phyloP scores from a whole-genome alignment of 108 stramenopile species.

The Discostella pseudostelligera region DNA sequence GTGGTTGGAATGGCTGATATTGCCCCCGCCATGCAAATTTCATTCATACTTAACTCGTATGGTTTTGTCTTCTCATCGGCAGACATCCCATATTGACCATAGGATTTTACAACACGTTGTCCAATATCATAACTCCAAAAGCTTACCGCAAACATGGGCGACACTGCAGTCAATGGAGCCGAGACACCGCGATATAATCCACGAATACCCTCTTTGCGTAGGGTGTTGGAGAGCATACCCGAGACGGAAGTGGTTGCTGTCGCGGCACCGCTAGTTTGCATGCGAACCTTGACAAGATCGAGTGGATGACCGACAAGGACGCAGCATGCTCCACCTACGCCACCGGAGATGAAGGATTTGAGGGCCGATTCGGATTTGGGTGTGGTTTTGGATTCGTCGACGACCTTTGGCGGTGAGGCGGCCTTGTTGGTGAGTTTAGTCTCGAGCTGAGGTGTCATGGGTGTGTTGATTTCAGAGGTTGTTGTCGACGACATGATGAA shows the following conservation, averaged over 20 bases:
- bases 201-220: conserved; percentile 65
- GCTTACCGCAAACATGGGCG: conserved; percentile 88
- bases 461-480: conserved; percentile 30
- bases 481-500: conserved; percentile 9
- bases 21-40: conserved; percentile 78
- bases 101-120: conserved; percentile 48
- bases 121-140: conserved; percentile 93
- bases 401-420: conserved; percentile 7
- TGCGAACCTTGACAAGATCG: conserved; percentile 75
- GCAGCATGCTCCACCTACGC: conserved; percentile 76
- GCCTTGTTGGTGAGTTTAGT: conserved; percentile 4
- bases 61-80: conserved; percentile 30
- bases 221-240: conserved; percentile 63
- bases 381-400: neutral
- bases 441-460: conserved; percentile 23
- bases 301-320: conserved; percentile 76
- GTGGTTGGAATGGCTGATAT: conserved; percentile 83
- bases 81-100: conserved; percentile 23
- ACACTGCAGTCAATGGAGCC: conserved; percentile 83
- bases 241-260: conserved; percentile 46
- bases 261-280: conserved; percentile 56
- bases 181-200: conserved; percentile 88
- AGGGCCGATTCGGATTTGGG: conserved; percentile 20
- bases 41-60: conserved; percentile 51
- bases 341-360: conserved; percentile 78